Evolutionary conservation across 768 basidiomycete genomes (phyloP), one percentile per base, ranked within the genome.

Genomic region (Panellus pusillus): DNA sequence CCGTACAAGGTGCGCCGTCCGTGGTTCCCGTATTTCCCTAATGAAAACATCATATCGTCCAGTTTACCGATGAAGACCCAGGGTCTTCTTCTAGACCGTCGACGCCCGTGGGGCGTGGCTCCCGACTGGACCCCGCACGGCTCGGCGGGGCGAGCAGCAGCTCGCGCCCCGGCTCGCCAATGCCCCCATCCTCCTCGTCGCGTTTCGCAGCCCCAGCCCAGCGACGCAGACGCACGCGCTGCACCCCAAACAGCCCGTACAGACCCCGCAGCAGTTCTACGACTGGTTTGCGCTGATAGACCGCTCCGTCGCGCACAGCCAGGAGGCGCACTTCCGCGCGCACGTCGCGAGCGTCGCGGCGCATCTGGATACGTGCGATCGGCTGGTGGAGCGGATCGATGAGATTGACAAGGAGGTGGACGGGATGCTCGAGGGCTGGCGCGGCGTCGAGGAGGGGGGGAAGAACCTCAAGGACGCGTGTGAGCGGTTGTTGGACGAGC

Each of bases 221-320:
- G n/a, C n/a, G n/a, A n/a, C n/a, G n/a, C n/a, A n/a, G 0, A 50
- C 71, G 8, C 82, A 88, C 63, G 78, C 84, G 0, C 72, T 92
- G 14, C 87, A 89, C 64, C 89, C 91, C 2, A 81, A 79, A 45
- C 80, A 84, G 37, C 87, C 91, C 5, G 86, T 98, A 36, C 82
- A 88, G 57, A 96, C 93, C 0, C 88, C 94, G 1, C 93, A 98
- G 63, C 93, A 98, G 61, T 96, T 99, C 70, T 93, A 95, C 66
- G 96, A 98, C 72, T 97, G 94, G 88, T 96, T 94, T 68, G 79
- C 91, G 4, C 78, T 89, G 37, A 85, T 99, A 48, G 94, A 97
- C 60, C 79, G 89, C 14, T 89, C 89, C 3, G 91, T 97, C 35
- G 89, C 93, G 8, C 93, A 93, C 63, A 90, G 90, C 54, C 96